Evolutionary conservation across 2,329 filamentous ascomycete species (phyloP), one percentile per base, ranked within the genome.

Genomic region (Diaporthe australafricana): DNA sequence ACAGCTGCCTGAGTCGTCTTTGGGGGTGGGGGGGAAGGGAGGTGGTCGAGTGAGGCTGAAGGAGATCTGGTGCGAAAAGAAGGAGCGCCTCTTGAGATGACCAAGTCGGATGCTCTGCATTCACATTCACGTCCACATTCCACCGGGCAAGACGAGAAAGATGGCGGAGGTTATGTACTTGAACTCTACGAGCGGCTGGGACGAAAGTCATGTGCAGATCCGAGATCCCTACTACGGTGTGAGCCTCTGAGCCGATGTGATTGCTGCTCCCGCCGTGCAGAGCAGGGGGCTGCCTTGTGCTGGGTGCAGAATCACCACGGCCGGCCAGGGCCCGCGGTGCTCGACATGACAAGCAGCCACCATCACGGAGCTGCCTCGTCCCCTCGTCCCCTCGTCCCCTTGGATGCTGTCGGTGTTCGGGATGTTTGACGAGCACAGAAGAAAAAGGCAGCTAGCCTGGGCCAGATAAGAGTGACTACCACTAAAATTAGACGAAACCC

Each of bases 401-500:
- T 38, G 20, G n/a, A 48, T 35, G 42, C 60, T 63, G 42, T 63
- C 60, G 60, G 60, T 42, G 60, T 63, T 63, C 60, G 60, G 60
- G 60, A 63, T 63, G 60, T 63, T n/a, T 63, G 20, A 35, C 60
- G 48, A 27, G 16, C 60, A 48, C 42, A 25, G 32, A 25, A 32
- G 42, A 30, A 47, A 42, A 35, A 20, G 45, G 20, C 60, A 48
- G n/a, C 42, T 63, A 48, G 60, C 30, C 42, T 35, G 27, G 22
- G 42, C 60, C 42, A 63, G 60, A 63, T 63, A 63, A 48, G 60
- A 63, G 42, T 32, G 60, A 42, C 60, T 63, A 63, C 60, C 27
- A 63, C 60, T 63, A 48, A 63, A 63, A 48, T 40, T 48, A 63
- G 60, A 63, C 60, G 42, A 63, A 63, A 63, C 60, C 30, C 66